Base-by-base conservation (phyloP, 495 filamentous ascomycete species). In the Penicillium chermesinum region DNA sequence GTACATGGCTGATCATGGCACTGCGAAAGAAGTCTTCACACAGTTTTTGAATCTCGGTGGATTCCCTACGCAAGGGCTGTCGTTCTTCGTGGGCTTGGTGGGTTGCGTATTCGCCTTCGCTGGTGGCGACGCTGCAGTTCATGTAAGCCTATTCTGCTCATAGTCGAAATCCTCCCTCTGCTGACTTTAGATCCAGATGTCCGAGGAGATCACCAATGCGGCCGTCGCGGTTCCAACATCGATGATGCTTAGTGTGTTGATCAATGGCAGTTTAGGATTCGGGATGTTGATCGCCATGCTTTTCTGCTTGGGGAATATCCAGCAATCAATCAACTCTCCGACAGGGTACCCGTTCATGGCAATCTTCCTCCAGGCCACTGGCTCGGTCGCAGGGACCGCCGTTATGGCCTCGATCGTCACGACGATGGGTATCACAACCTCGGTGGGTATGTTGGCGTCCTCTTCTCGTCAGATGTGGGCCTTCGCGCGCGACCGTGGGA, bases 401-500 rank as follows among this genome's bases (percentile, higher is more conserved):
- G 63, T 65, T 0, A 75, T 81, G 73, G 58, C 58, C 2, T 63
- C 66, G 5, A 69, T 80, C n/a, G 36, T 80, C 2, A 64, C 73
- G 0, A 56, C 70, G 1, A 63, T 77, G 44, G 62, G 60, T 5
- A 50, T 67, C 18, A 70, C 63, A 10, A 69, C 66, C 0, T 65
- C 64, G 0, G 68, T 79, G 10, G 66, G 72, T 6, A 64, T 70
- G 50, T 45, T 75, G 27, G 76, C 78, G 14, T 69, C 77, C 0
- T 55, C 72, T 1, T 79, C 77, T 7, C 69, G 79, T 2, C 67
- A 78, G 55, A 62, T 75, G 16, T 83, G 77, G 76, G 71, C 76
- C 3, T 55, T 55, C 27, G 32, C 53, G 9, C 44, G 53, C 32
- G 53, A 55, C 39, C 32, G 41, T 7, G 53, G 48, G 2, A 40